Evolutionary conservation across 371 early-diverging fungal species (phyloP), one percentile per base, ranked within the genome.

Genomic region (Massospora cicadina): DNA sequence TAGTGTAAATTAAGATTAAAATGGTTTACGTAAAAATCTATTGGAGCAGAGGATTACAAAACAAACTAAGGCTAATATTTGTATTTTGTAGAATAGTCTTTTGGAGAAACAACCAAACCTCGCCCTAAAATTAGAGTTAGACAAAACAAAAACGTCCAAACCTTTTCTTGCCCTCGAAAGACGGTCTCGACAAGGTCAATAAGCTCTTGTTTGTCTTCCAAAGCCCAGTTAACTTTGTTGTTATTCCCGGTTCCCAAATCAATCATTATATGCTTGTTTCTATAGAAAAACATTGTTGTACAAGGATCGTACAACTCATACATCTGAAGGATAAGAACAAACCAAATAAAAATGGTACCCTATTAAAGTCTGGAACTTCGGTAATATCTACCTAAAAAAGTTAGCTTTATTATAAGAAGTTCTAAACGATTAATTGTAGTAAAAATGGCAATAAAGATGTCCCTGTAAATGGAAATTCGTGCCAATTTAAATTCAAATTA

Each of bases 181-280:
- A 98, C 96, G 0, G 83, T 81, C 76, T 98, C 96, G 13, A 88
- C 75, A 65, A 91, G 72, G 67, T 91, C 92, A 64, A 91, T 90
- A 74, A 91, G 74, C 68, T 91, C 92, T 73, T 91, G 89, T 60
- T 87, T 84, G 65, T 85, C 84, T 63, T 89, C 91, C 57, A 98
- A 72, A 1, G 95, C 85, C 97, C 97, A 95, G 69, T 93, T 91
- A 70, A 98, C 89, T 76, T 98, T 98, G 78, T 98, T 98, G 78
- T 98, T 98, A 73, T 98, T 93, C 67, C 98, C 98, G 0, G 98
- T 98, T 17, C 98, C 98, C 67, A 95, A 73, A 82, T 98, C 98
- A 23, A 98, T 82, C 95, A 93, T 91, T 66, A 96, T 96, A 68
- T 95, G 98, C 70, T 94, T 94, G 79, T 96, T 96, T 27, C 96